Evolutionary conservation across 495 filamentous ascomycete species (phyloP).

Genomic region (Cercophora samala): DNA sequence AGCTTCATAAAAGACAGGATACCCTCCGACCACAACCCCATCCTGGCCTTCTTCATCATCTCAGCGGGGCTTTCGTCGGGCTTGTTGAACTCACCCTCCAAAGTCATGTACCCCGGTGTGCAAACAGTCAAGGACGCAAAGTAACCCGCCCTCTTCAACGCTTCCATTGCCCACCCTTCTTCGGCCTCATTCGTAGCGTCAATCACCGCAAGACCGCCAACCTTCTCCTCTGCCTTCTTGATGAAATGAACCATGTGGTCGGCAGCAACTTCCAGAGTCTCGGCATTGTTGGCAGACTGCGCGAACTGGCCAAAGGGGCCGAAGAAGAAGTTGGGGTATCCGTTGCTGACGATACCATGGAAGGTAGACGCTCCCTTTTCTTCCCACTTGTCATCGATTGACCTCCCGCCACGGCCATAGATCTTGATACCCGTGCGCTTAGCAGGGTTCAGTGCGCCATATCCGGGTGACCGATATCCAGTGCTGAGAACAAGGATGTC

Average conservation of each 20-base stretch:
- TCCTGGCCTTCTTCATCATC: constrained; percentile 32
- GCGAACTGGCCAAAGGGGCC: constrained; percentile 39
- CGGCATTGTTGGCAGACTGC: constrained; percentile 41
- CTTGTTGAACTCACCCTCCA: constrained; percentile 38
- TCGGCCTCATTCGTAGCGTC: constrained; percentile 44
- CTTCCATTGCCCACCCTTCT: constrained; percentile 46
- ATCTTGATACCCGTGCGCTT: constrained; percentile 38
- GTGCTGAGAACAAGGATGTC: constrained; percentile 51
- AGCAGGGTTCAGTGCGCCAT: constrained; percentile 33
- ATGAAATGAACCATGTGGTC: constrained; percentile 48
- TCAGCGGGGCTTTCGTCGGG: constrained; percentile 25
- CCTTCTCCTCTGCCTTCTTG: constrained; percentile 37
- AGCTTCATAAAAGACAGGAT: constrained; percentile 28
- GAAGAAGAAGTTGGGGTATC: constrained; percentile 57
- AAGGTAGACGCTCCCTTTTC: constrained; percentile 39
- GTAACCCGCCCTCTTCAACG: constrained; percentile 39
- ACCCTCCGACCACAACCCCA: constrained; percentile 25
- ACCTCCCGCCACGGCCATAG: constrained; percentile 39
- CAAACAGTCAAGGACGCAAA: constrained; percentile 45
- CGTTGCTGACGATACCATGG: constrained; percentile 43
- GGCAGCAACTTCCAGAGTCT: constrained; percentile 39
- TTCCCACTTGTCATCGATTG: constrained; percentile 45
- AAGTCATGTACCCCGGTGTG: constrained; percentile 57
- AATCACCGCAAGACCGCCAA: constrained; percentile 32
- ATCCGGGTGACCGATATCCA: constrained; percentile 40